Conservation (phyloP, 768 basidiomycete species). For the Tremella mesenterica region DNA sequence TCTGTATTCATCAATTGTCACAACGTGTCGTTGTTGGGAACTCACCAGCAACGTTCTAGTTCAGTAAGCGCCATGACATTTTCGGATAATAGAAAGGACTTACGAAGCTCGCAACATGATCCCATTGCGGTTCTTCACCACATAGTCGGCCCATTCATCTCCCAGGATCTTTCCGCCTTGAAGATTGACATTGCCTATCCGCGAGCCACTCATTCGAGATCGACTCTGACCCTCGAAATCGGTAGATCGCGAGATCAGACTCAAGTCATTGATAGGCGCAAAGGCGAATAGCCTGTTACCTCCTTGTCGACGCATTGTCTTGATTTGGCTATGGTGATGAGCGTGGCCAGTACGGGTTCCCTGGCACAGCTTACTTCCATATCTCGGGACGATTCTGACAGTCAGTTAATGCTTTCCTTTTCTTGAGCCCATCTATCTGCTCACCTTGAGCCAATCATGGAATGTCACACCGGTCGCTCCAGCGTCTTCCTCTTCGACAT, state of each 20-base stretch:
- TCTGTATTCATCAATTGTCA: slow-evolving; percentile 49
- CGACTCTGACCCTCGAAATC: slow-evolving; percentile 16
- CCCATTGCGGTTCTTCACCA: slow-evolving; percentile 85
- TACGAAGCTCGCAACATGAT: slow-evolving; percentile 86
- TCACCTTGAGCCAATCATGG: slow-evolving; percentile 74
- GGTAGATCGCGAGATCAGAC: slow-evolving; percentile 44
- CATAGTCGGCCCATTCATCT: slow-evolving; percentile 91
- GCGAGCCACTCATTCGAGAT: slow-evolving; percentile 51
- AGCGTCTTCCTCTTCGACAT: slow-evolving; percentile 57
- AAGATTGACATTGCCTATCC: slow-evolving; percentile 60
- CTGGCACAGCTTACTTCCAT: slow-evolving; percentile 61
- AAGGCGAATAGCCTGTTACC: slow-evolving; percentile 82
- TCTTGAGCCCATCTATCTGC: slow-evolving; percentile 11
- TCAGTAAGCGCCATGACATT: background rate
- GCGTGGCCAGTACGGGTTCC: background rate
- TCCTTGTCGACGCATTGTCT: slow-evolving; percentile 68
- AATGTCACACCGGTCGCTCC: slow-evolving; percentile 59
- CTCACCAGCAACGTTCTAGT: slow-evolving; percentile 8
- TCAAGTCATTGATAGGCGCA: slow-evolving; percentile 80
- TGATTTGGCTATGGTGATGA: slow-evolving; percentile 59
- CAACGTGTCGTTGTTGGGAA: background rate
- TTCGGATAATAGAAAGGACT: slow-evolving; percentile 22
- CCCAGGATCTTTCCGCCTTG: slow-evolving; percentile 74
- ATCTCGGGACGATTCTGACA: slow-evolving; percentile 71
- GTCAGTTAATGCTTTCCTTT: background rate